A percentile compares a stretch with the other conserved stretches of the same genome.
Conservation (phyloP, 768 basidiomycete species). For the Chalciporus pseudorubinellus region DNA sequence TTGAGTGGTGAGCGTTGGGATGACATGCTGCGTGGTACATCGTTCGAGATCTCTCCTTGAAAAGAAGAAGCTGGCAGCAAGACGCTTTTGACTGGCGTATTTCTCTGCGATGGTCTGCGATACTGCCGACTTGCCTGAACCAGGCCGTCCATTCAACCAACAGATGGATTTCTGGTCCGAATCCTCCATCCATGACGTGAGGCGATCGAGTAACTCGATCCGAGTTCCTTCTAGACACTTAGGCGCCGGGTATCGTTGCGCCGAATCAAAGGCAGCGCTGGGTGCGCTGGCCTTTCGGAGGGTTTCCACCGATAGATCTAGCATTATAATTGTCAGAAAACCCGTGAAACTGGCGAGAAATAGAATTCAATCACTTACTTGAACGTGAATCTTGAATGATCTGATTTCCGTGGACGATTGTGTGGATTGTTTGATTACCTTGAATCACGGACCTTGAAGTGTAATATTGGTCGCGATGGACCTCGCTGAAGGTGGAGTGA, state of each 20-base stretch:
- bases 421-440: slow-evolving; percentile 17
- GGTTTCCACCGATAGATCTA: slow-evolving; percentile 10
- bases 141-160: slow-evolving; percentile 30
- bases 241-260: slow-evolving; percentile 17
- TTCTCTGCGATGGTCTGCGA: slow-evolving; percentile 34
- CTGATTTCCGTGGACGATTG: slow-evolving; percentile 19
- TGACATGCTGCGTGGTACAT: slow-evolving; percentile 20
- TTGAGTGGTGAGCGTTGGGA: slow-evolving; percentile 34
- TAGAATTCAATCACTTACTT: neutral
- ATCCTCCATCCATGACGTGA: slow-evolving; percentile 16
- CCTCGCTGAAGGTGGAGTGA: too few relatives aligned
- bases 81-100: slow-evolving; percentile 14
- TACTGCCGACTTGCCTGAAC: too few relatives aligned
- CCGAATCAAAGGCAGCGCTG: slow-evolving; percentile 20
- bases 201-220: slow-evolving; percentile 14
- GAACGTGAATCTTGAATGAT: slow-evolving; percentile 11
- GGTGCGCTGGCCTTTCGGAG: slow-evolving; percentile 17
- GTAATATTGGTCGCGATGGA: too few relatives aligned
- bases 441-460: slow-evolving; percentile 10
- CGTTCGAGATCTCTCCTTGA: slow-evolving; percentile 27
- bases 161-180: slow-evolving; percentile 10
- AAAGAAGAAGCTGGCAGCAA: slow-evolving; percentile 38
- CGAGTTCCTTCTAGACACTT: slow-evolving; percentile 25
- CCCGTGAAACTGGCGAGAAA: neutral
- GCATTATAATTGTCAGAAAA: neutral